Conservation (phyloP, 148 eudicot genomes). For the Cornus controversa region DNA sequence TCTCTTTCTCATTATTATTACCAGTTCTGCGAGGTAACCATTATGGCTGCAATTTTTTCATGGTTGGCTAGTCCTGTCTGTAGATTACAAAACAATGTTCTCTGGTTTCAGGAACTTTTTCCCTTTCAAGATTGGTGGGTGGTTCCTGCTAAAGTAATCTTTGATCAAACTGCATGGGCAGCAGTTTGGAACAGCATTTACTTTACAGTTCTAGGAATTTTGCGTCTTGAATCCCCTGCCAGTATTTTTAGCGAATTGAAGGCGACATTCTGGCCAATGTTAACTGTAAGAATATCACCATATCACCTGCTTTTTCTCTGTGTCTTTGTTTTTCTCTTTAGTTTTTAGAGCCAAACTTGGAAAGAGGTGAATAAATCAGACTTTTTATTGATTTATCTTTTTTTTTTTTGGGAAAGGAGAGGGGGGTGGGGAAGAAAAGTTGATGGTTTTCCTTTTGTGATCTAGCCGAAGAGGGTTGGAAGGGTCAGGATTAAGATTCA, state of each 20-base stretch:
- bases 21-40: conserved; percentile 82
- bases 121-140: conserved; percentile 97
- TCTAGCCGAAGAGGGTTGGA: too few species aligned
- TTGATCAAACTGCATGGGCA: conserved; percentile 94
- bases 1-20: conserved; percentile 97
- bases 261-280: conserved; percentile 87
- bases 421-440: too few species aligned
- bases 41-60: background rate
- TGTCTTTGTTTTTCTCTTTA: background rate
- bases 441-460: too few species aligned
- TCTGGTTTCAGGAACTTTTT: conserved; percentile 56
- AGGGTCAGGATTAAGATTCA: too few species aligned
- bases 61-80: background rate
- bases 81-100: background rate
- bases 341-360: background rate
- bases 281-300: conserved; percentile 62
- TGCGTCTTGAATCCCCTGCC: conserved; percentile 78
- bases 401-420: too few species aligned
- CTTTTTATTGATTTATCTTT: too few species aligned
- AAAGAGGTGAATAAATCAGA: background rate
- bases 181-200: conserved; percentile 95
- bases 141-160: conserved; percentile 79
- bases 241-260: conserved; percentile 64
- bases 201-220: conserved; percentile 61
- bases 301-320: conserved; percentile 3